A percentile compares a stretch with the other conserved stretches of the same genome.
Evolutionary conservation across 2,329 filamentous ascomycete species (phyloP).

Genomic region (Curvularia eragrostidis): DNA sequence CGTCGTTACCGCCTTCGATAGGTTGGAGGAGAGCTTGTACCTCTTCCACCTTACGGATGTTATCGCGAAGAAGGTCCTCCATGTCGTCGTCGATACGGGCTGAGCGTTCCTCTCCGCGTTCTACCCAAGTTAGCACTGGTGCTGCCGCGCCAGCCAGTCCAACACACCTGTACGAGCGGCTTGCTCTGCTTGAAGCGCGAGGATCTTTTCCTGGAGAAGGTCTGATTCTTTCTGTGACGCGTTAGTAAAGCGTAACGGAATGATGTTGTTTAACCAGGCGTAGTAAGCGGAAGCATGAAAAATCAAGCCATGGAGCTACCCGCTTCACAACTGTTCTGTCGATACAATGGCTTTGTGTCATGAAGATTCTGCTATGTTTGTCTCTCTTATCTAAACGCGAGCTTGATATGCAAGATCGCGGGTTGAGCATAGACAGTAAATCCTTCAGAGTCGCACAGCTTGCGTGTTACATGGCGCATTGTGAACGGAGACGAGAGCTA

Average conservation of each 20-base stretch:
- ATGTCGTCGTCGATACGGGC: slow-evolving; percentile 55
- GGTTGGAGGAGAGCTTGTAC: slow-evolving; percentile 54
- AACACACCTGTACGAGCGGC: slow-evolving; percentile 36
- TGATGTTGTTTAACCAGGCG: neutral
- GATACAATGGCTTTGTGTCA: neutral
- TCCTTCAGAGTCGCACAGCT: slow-evolving; percentile 7
- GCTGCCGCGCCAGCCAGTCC: neutral
- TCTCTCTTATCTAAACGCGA: neutral
- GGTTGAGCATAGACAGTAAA: neutral
- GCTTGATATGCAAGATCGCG: neutral
- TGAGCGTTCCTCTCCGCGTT: slow-evolving; percentile 45
- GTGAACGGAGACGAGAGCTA: slow-evolving; percentile 2
- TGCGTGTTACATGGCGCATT: slow-evolving; percentile 5
- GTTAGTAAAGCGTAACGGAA: slow-evolving; percentile 9
- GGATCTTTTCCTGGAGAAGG: slow-evolving; percentile 39
- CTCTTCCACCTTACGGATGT: slow-evolving; percentile 57
- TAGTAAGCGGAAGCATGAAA: neutral
- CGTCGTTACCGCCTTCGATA: slow-evolving; percentile 51
- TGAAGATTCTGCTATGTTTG: neutral
- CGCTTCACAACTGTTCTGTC: neutral
- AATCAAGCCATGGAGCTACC: neutral
- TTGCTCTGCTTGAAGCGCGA: slow-evolving; percentile 40
- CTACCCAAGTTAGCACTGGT: slow-evolving; percentile 29
- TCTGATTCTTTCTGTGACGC: slow-evolving; percentile 40
- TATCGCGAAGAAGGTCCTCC: slow-evolving; percentile 56